These are phyloP conservation scores for Lentinus tigrinus DNA, from an alignment of 768 basidiomycete genomes.

Conservation along the genomic window DNA sequence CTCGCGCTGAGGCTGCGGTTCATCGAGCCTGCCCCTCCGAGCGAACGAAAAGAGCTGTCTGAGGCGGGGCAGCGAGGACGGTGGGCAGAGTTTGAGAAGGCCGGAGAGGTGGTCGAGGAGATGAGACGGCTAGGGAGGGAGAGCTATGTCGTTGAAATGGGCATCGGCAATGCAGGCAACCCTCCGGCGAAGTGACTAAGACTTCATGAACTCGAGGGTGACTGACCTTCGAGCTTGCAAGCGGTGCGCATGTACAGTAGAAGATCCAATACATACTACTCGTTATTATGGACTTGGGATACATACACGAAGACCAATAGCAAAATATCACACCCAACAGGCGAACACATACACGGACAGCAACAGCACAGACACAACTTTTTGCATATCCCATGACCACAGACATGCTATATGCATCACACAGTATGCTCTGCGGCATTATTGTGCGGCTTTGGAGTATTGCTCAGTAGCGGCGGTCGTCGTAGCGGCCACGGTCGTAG, in stretches of 20 bases:
- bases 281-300: not conserved
- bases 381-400: not conserved
- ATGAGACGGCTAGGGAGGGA: constrained; percentile 60
- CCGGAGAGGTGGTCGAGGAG: constrained; percentile 67
- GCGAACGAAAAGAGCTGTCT: not conserved
- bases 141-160: constrained; percentile 57
- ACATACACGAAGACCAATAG: not conserved
- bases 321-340: not conserved
- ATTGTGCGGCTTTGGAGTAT: not conserved
- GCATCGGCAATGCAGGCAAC: constrained; percentile 48
- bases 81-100: constrained; percentile 70
- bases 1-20: constrained; percentile 65
- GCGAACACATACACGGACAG: not conserved
- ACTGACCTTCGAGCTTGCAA: not conserved
- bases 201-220: too few species aligned
- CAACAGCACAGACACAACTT: not conserved
- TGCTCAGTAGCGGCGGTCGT: constrained; percentile 43
- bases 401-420: not conserved
- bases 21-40: constrained; percentile 43
- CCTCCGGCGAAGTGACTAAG: not conserved
- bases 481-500: constrained; percentile 42
- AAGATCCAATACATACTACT: not conserved
- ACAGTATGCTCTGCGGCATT: not conserved
- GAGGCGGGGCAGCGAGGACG: not conserved
- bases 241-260: too few species aligned